Evolutionary conservation across 2,329 filamentous ascomycete genomes (phyloP).

Genomic region (Paracamarosporium sp.): DNA sequence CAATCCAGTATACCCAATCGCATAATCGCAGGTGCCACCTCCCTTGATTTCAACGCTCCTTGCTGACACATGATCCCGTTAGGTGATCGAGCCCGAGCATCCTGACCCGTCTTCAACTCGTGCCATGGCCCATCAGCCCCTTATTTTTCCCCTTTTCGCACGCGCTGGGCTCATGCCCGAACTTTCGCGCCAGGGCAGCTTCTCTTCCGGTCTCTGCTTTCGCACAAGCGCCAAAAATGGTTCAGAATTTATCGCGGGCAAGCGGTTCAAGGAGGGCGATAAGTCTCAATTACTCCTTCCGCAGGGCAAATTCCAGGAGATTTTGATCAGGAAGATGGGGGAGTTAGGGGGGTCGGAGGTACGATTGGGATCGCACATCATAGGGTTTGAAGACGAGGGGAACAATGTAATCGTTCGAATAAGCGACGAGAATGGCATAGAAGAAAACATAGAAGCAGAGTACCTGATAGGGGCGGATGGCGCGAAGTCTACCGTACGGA

Average conservation of each 20-base stretch:
- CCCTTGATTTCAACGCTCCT: neutral
- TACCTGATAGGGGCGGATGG: constrained; percentile 44
- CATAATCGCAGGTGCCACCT: constrained; percentile 36
- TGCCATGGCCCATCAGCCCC: constrained; percentile 52
- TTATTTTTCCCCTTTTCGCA: constrained; percentile 48
- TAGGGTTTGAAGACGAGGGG: constrained; percentile 14
- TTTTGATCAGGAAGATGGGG: constrained; percentile 28
- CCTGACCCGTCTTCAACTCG: constrained; percentile 42
- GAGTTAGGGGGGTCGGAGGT: constrained; percentile 21
- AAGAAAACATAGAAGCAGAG: constrained; percentile 25
- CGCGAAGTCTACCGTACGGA: constrained; percentile 29
- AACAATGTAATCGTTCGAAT: constrained; percentile 18
- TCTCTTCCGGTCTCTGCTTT: constrained; percentile 37
- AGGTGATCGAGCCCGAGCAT: constrained; percentile 32
- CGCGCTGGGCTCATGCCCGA: constrained; percentile 46
- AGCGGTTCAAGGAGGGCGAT: constrained; percentile 29
- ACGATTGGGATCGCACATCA: constrained; percentile 26
- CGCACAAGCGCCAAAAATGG: constrained; percentile 30
- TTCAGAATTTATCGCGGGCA: constrained; percentile 34
- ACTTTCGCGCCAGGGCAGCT: constrained; percentile 33
- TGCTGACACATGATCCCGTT: neutral
- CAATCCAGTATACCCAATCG: constrained; percentile 40
- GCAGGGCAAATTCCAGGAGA: constrained; percentile 40
- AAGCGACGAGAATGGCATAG: neutral
- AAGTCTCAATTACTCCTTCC: constrained; percentile 36